A percentile compares a stretch with the other conserved stretches of the same genome.
These are phyloP conservation scores for Rhodotorula toruloides DNA, from an alignment of 768 basidiomycete species.

Conservation along the genomic window DNA sequence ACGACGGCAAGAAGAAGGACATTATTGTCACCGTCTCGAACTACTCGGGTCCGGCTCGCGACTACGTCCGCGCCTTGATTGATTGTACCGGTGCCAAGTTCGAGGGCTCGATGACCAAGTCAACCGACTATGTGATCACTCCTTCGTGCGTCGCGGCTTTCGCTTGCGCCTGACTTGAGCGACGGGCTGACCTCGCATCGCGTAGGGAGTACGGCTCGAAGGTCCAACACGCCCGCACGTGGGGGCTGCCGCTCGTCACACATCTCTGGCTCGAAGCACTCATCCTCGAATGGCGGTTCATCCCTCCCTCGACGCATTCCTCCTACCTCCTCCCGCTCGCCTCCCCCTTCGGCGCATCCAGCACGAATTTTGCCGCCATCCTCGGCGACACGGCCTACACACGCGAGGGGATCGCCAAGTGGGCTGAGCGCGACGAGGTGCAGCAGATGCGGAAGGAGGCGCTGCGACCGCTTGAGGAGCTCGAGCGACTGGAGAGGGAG, in stretches of 20 bases:
- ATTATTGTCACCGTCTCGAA: constrained; percentile 81
- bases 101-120: constrained; percentile 71
- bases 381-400: constrained; percentile 26
- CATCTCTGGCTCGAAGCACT: constrained; percentile 91
- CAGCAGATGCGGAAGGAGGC: constrained; percentile 4
- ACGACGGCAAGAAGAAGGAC: neutral
- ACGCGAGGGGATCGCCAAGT: constrained; percentile 35
- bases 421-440: constrained; percentile 34
- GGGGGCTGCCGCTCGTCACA: constrained; percentile 82
- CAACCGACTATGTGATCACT: constrained; percentile 75
- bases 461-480: constrained; percentile 10
- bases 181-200: neutral
- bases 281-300: constrained; percentile 62
- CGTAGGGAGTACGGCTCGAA: constrained; percentile 53
- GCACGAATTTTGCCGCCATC: constrained; percentile 18
- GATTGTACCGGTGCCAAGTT: constrained; percentile 69
- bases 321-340: neutral
- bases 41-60: constrained; percentile 77
- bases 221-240: constrained; percentile 64
- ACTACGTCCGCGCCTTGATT: constrained; percentile 82
- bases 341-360: constrained; percentile 9
- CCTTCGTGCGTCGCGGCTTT: constrained; percentile 59
- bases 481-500: constrained; percentile 18
- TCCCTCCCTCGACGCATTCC: constrained; percentile 30
- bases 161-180: too few relatives aligned